Base-by-base conservation (phyloP, 2,329 filamentous ascomycete species). In the Paraphaeosphaeria sporulosa region DNA sequence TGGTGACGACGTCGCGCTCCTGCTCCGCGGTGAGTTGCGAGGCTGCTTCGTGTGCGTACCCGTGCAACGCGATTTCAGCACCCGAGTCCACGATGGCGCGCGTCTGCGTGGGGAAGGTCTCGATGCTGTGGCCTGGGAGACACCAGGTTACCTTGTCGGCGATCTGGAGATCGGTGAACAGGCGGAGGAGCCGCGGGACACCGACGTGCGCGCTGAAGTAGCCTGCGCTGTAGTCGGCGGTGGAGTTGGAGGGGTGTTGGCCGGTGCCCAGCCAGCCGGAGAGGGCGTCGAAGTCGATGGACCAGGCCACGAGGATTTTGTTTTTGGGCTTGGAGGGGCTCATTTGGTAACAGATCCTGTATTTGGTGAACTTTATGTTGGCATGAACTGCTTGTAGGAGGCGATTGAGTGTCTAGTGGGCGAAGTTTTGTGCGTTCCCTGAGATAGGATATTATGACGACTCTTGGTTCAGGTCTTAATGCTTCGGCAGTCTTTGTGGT, bases 261-360 rank as follows among this genome's bases (percentile, higher is more conserved):
- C 85, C 85, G 4, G 86, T 88, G 17, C 86, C 86, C 3, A 88
- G 78, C 79, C 85, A 88, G 53, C 86, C 86, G 0, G 84, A 86
- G 2, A 88, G 81, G 13, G 86, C 86, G 62, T 88, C 86, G 58
- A 87, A 84, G 68, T 87, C 85, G 6, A 82, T 72, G 2, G 79
- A 80, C 17, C 36, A 38, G 36, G 36, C 36, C 10, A 79, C 64
- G 36, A 78, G 70, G 36, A 82, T 71, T 50, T 79, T 80, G 65
- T 82, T 77, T 52, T 70, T 78, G 9, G 67, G 68, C 30, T 62
- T 68, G 13, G 59, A 13, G 6, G 1, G 36, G 17, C 10, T 6
- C 36, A 38, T 38, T n/a, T 15, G 12, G 12, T 5, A 6, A 27
- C 6, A 27, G 25, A 6, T 27, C 6, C 25, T 27, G n/a, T n/a